Conservation (phyloP, 1,139 yeast species). For the Geotrichum fermentans region DNA sequence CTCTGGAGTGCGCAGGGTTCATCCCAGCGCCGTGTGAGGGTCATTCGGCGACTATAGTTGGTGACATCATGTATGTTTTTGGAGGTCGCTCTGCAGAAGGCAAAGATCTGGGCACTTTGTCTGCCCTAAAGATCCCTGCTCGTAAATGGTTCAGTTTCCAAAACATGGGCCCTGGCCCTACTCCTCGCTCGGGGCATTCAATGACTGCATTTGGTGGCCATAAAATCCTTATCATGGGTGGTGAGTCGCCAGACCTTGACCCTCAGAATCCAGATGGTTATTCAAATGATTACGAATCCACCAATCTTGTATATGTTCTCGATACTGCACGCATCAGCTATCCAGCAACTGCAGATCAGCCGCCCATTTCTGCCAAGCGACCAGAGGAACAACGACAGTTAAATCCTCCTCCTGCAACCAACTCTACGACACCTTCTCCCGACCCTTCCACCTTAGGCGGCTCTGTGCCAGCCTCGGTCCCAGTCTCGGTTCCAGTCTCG, state of each 20-base stretch:
- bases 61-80: constrained; percentile 74
- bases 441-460: background rate
- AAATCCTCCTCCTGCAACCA: background rate
- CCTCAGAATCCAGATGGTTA: constrained; percentile 23
- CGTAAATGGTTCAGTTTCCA: constrained; percentile 68
- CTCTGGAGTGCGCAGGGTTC: constrained; percentile 49
- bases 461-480: background rate
- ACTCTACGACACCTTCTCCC: no score
- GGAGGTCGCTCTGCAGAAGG: constrained; percentile 89
- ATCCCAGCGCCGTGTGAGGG: constrained; percentile 86
- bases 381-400: background rate
- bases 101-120: constrained; percentile 59
- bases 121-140: constrained; percentile 71
- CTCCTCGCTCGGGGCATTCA: constrained; percentile 92
- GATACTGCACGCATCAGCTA: constrained; percentile 41
- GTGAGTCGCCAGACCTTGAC: constrained; percentile 50
- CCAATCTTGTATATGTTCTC: constrained; percentile 38
- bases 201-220: constrained; percentile 67
- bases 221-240: constrained; percentile 84
- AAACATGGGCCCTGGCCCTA: constrained; percentile 58
- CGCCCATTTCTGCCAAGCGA: constrained; percentile 6
- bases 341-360: constrained; percentile 27
- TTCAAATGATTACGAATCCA: constrained; percentile 27
- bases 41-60: constrained; percentile 78
- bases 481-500: background rate